Evolutionary conservation across 2,329 filamentous ascomycete genomes (phyloP).

Genomic region (Aspergillus ochraceus): DNA sequence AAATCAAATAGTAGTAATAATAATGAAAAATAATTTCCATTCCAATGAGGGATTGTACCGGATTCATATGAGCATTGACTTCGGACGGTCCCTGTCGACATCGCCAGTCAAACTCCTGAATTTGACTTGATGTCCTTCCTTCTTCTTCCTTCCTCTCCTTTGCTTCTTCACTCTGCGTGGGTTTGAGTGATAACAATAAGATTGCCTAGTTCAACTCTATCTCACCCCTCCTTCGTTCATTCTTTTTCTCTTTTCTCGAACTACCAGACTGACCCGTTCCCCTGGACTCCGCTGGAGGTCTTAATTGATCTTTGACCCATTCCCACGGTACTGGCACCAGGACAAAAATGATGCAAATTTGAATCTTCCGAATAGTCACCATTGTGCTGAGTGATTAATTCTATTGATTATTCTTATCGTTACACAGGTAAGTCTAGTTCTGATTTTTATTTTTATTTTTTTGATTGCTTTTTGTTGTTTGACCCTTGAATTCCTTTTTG

Average conservation of each 20-base stretch:
- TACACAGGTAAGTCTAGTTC: slow-evolving; percentile 16
- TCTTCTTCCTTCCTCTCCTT: background rate
- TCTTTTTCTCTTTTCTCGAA: background rate
- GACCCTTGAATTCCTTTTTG: background rate
- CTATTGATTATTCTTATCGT: slow-evolving; percentile 12
- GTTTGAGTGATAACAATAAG: background rate
- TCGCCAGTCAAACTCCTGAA: background rate
- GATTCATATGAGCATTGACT: background rate
- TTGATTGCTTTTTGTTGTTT: background rate
- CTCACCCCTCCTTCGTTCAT: background rate
- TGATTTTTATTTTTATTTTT: background rate
- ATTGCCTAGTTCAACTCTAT: background rate
- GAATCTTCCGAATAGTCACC: background rate
- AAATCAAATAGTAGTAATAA: background rate
- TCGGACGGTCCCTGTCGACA: background rate
- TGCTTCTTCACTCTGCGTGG: background rate
- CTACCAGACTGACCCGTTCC: background rate
- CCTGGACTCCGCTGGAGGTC: background rate
- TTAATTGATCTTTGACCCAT: slow-evolving; percentile 4
- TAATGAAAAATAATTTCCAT: background rate
- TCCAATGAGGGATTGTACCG: background rate
- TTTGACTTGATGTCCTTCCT: background rate
- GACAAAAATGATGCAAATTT: slow-evolving; percentile 3
- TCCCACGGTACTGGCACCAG: slow-evolving; percentile 1
- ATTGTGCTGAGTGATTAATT: slow-evolving; percentile 6